Evolutionary conservation across 768 basidiomycete species (phyloP).

Genomic region (Rhodotorula diobovata): DNA sequence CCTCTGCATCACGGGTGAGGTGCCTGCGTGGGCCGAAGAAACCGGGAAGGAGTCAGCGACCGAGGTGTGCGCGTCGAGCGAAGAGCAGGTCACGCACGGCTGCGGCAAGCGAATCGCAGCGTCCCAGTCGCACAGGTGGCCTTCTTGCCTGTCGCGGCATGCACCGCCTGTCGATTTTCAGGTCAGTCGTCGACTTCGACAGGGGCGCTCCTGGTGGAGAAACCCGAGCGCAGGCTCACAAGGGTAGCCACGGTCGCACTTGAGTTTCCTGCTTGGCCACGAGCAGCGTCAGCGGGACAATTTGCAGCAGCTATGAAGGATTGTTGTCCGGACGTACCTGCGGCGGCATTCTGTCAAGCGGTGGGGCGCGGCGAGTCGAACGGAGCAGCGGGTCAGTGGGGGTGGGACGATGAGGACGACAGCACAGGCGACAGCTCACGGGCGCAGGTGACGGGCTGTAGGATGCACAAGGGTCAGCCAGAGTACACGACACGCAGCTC

Average conservation of each 20-base stretch:
- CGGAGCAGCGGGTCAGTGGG: background rate
- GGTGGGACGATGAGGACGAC: background rate
- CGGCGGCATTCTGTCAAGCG: slow-evolving; percentile 8
- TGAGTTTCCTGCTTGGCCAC: slow-evolving; percentile 12
- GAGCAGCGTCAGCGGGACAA: background rate
- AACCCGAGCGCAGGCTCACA: background rate
- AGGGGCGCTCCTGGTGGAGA: no score
- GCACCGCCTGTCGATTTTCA: slow-evolving; percentile 30
- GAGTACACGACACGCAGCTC: background rate
- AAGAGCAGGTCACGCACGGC: slow-evolving; percentile 9
- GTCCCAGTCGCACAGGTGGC: slow-evolving; percentile 35
- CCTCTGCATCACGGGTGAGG: slow-evolving; percentile 31
- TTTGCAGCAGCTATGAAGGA: no score
- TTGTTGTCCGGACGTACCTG: background rate
- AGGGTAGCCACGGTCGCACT: slow-evolving; percentile 33
- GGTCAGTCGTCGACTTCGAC: no score
- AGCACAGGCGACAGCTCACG: background rate
- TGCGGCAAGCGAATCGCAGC: slow-evolving; percentile 32
- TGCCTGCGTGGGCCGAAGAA: background rate
- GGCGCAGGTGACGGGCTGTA: slow-evolving; percentile 29
- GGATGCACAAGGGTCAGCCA: background rate
- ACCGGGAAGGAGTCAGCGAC: background rate
- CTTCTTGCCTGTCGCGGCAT: slow-evolving; percentile 31
- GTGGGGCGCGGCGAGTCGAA: background rate
- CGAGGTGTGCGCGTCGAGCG: background rate